Evolutionary conservation across 495 filamentous ascomycete genomes (phyloP).

Genomic region (Delitschia confertaspora): DNA sequence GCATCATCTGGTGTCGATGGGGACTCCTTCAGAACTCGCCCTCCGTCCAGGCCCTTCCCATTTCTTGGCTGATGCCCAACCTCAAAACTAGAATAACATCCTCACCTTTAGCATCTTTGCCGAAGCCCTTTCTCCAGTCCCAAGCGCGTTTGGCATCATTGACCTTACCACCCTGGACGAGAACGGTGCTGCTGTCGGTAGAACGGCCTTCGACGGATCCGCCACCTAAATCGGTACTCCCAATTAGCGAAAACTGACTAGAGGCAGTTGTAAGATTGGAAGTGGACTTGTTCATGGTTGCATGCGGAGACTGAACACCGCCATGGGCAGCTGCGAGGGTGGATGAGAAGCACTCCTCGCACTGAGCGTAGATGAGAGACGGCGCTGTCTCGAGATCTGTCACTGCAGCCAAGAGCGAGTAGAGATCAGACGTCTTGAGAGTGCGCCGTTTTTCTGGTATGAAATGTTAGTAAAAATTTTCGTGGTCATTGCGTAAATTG

Average conservation of each 20-base stretch:
- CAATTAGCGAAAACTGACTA: slow-evolving; percentile 59
- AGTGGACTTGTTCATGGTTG: slow-evolving; percentile 59
- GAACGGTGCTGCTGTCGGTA: slow-evolving; percentile 46
- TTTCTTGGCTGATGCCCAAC: slow-evolving; percentile 61
- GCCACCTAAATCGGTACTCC: slow-evolving; percentile 63
- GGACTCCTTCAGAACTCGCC: slow-evolving; percentile 42
- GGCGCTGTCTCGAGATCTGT: slow-evolving; percentile 76
- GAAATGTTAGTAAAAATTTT: neutral
- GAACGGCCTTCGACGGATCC: slow-evolving; percentile 44
- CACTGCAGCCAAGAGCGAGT: slow-evolving; percentile 65
- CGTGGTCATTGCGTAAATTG: neutral
- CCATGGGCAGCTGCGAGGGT: slow-evolving; percentile 52
- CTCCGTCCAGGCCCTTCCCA: slow-evolving; percentile 53
- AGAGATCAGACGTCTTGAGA: slow-evolving; percentile 57
- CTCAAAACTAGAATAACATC: slow-evolving; percentile 66
- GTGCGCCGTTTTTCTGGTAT: slow-evolving; percentile 38
- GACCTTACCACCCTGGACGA: slow-evolving; percentile 39
- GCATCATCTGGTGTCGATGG: too few species aligned
- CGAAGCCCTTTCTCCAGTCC: slow-evolving; percentile 72
- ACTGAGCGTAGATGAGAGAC: slow-evolving; percentile 39
- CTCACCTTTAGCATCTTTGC: slow-evolving; percentile 47
- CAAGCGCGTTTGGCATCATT: slow-evolving; percentile 54
- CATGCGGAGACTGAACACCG: slow-evolving; percentile 46
- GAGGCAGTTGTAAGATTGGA: slow-evolving; percentile 41
- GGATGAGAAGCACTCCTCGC: slow-evolving; percentile 43